Evolutionary conservation across 192 early-diverging fungal genomes (phyloP).

Genomic region (Linnemannia elongata): DNA sequence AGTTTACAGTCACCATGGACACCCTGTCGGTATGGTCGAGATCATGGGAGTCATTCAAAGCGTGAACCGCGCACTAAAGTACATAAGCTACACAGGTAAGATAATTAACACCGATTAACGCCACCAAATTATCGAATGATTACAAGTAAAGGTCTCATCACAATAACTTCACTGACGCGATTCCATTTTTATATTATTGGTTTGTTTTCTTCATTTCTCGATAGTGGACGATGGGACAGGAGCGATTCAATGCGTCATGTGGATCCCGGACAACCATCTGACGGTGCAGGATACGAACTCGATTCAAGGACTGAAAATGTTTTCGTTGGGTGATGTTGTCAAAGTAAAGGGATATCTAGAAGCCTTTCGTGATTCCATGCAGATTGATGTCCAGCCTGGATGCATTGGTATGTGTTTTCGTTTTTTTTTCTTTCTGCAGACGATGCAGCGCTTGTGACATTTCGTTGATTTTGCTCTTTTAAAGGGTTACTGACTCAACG

Average conservation of each 20-base stretch:
- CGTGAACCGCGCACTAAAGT: constrained; percentile 19
- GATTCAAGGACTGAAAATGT: not conserved
- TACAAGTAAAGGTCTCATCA: constrained; percentile 18
- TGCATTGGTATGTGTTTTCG: constrained; percentile 8
- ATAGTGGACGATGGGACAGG: constrained; percentile 52
- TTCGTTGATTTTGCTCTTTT: too few species aligned
- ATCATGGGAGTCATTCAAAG: constrained; percentile 36
- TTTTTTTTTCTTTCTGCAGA: too few species aligned
- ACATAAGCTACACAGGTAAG: constrained; percentile 31
- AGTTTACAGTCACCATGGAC: constrained; percentile 38
- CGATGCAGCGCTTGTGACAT: too few species aligned
- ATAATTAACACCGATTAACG: not conserved
- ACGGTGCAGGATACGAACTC: constrained; percentile 9
- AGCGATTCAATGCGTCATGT: constrained; percentile 33
- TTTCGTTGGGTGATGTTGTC: constrained; percentile 28
- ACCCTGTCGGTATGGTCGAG: constrained; percentile 30
- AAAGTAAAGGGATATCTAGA: constrained; percentile 1
- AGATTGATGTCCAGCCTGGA: constrained; percentile 33
- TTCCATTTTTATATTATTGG: not conserved
- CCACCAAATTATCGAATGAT: not conserved
- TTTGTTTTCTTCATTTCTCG: too few species aligned
- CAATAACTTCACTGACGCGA: not conserved
- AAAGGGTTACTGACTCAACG: too few species aligned
- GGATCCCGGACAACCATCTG: constrained; percentile 48
- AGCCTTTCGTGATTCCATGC: constrained; percentile 16